Conservation (phyloP, 164 flowering plant species). For the Sedum album region DNA sequence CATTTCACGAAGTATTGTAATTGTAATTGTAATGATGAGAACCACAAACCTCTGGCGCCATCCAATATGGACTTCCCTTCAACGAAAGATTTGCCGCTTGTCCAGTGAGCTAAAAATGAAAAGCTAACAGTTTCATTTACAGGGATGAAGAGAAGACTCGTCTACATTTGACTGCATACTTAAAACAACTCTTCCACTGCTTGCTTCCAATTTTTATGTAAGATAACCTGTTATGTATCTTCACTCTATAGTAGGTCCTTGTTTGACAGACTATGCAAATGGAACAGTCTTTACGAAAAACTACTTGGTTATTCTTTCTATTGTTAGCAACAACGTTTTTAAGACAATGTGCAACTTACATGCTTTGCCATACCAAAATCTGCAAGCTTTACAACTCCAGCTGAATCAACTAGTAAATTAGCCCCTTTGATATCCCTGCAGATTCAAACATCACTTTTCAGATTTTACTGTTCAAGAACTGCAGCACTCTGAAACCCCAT, state of each 20-base stretch:
- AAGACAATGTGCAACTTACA: slow-evolving; percentile 36
- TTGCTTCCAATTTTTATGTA: background rate
- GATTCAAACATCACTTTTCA: background rate
- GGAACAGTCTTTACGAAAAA: background rate
- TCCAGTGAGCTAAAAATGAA: slow-evolving; percentile 47
- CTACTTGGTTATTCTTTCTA: background rate
- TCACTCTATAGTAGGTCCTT: too few species aligned
- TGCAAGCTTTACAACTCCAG: slow-evolving; percentile 84
- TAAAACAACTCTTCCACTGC: background rate
- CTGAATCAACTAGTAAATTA: slow-evolving; percentile 75
- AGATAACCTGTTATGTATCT: too few species aligned
- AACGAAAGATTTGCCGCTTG: slow-evolving; percentile 54
- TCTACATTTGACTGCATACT: background rate
- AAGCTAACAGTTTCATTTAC: background rate
- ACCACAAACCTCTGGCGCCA: slow-evolving; percentile 88
- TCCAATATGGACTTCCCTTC: slow-evolving; percentile 94
- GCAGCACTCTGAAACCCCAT: background rate
- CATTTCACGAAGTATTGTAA: background rate
- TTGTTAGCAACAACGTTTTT: background rate
- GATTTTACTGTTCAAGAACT: background rate
- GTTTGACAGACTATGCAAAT: background rate
- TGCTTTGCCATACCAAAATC: slow-evolving; percentile 98
- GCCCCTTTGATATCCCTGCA: slow-evolving; percentile 91
- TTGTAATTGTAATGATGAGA: background rate
- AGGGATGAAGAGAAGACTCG: background rate